Base-by-base conservation (phyloP, 192 early-diverging fungal genomes). In the Backusella luteola region DNA sequence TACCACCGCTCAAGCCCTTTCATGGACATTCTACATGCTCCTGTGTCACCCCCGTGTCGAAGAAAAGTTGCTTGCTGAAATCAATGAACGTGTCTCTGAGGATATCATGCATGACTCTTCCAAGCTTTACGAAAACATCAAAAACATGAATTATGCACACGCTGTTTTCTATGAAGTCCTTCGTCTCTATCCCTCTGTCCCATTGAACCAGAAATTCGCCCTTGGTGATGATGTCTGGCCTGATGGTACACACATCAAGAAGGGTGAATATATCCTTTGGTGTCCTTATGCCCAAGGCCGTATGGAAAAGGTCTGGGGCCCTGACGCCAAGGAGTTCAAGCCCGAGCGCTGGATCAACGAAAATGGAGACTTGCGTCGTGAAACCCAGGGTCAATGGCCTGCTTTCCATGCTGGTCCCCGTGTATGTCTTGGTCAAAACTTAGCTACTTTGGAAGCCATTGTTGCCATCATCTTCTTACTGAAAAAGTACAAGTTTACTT, bases 171-270 rank as follows among this genome's bases (percentile, higher is more conserved):
- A 53, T 52, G 93, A 94, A 79, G 80, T 86, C 9, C 73, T 93
- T 19, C 84, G 93, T 9, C 77, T 93, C 11, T 86, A 91, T 80
- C 92, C 93, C 34, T 81, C 87, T 41, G 91, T 94, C 9, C 93
- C 92, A 14, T 46, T 42, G 1, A 86, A 92, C 42, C 38, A 79
- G 14, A 92, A 92, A 77, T 76, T 79, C 35, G 85, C 87, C 4
- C 67, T 90, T 14, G 66, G 83, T 3, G 90, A 93, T 56, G 85
- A 86, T 56, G 75, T 90, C 9, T 81, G 90, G 19, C 92, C 92
- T 6, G 86, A 91, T 76, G 91, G 91, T 12, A 86, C 84, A 23
- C 29, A 52, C 5, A 80, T 94, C 38, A 69, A 79, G 23, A 84
- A 81, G 39, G 91, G 91, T 29, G 84, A 88, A 9, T 59, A 66